A percentile compares a stretch with the other conserved stretches of the same genome.
Evolutionary conservation across 164 flowering plant species (phyloP).

Genomic region (Vitis rotundifolia): DNA sequence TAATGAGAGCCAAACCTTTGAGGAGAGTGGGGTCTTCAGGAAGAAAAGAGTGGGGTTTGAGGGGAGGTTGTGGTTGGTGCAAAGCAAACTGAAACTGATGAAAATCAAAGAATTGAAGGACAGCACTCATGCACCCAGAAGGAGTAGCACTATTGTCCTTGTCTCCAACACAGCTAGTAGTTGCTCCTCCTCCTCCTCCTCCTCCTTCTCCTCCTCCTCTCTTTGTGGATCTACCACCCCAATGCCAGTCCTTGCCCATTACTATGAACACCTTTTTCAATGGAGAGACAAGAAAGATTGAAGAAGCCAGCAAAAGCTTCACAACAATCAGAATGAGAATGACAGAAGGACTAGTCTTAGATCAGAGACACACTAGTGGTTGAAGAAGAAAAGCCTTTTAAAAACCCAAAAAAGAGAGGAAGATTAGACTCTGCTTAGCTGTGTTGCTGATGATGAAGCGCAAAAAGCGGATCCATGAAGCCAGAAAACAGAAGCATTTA

Average conservation of each 20-base stretch:
- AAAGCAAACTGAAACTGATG: conserved; percentile 43
- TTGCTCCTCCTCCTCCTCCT: not conserved
- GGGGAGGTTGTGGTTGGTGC: conserved; percentile 18
- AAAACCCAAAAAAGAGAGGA: not conserved
- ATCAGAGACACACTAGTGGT: not conserved
- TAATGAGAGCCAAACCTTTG: conserved; percentile 30
- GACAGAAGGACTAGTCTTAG: conserved; percentile 6
- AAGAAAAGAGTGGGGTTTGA: conserved; percentile 18
- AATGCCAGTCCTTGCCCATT: conserved; percentile 54
- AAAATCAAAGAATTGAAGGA: conserved; percentile 69
- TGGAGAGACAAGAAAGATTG: not conserved
- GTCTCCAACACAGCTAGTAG: not conserved
- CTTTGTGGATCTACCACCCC: conserved; percentile 27
- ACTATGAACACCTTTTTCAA: conserved; percentile 1
- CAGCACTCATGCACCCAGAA: conserved; percentile 70
- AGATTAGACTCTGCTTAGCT: not conserved
- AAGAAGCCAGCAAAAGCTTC: not conserved
- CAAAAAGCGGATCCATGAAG: conserved; percentile 47
- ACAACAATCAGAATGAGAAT: conserved; percentile 10
- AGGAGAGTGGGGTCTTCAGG: conserved; percentile 26
- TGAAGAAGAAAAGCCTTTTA: not conserved
- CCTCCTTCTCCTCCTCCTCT: conserved; percentile 14
- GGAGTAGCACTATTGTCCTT: conserved; percentile 12
- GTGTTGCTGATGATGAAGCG: conserved; percentile 22
- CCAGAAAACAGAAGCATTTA: conserved; percentile 5